These are phyloP conservation scores for Flaveria brownii DNA, from an alignment of 129 eudicot species.

Conservation along the genomic window DNA sequence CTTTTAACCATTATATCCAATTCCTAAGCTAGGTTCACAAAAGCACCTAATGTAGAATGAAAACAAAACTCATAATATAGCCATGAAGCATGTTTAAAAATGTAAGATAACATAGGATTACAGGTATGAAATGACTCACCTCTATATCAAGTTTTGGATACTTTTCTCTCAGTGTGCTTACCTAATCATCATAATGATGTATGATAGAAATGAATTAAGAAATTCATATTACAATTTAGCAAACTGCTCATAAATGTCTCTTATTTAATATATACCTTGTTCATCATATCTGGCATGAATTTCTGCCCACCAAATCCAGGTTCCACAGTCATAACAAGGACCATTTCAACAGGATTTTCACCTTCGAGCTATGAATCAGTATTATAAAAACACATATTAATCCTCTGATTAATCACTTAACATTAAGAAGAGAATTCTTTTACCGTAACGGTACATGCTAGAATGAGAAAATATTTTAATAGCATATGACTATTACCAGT, in stretches of 20 bases:
- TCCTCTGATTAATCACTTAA: background rate
- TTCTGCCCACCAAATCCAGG: slow-evolving; percentile 99
- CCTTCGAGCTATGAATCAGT: slow-evolving; percentile 60
- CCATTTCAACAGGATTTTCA: slow-evolving; percentile 81
- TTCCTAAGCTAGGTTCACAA: background rate
- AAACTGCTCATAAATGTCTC: background rate
- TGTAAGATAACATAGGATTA: background rate
- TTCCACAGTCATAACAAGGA: slow-evolving; percentile 94
- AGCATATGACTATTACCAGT: slow-evolving; percentile 50
- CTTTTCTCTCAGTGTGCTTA: slow-evolving; percentile 60
- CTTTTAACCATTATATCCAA: too few relatives aligned
- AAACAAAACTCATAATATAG: background rate
- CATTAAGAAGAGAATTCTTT: slow-evolving; percentile 2
- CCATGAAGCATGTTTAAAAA: background rate
- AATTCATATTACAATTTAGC: background rate
- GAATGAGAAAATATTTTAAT: background rate
- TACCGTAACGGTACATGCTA: background rate
- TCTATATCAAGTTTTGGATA: slow-evolving; percentile 85
- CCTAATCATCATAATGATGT: slow-evolving; percentile 44
- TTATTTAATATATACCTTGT: slow-evolving; percentile 51
- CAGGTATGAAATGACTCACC: slow-evolving; percentile 40
- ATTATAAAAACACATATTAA: slow-evolving; percentile 5
- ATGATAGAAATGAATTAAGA: background rate
- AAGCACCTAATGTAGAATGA: background rate
- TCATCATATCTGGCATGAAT: slow-evolving; percentile 95